Base-by-base conservation (phyloP, 108 stramenopile genomes). In the Schizochytrium sp. region DNA sequence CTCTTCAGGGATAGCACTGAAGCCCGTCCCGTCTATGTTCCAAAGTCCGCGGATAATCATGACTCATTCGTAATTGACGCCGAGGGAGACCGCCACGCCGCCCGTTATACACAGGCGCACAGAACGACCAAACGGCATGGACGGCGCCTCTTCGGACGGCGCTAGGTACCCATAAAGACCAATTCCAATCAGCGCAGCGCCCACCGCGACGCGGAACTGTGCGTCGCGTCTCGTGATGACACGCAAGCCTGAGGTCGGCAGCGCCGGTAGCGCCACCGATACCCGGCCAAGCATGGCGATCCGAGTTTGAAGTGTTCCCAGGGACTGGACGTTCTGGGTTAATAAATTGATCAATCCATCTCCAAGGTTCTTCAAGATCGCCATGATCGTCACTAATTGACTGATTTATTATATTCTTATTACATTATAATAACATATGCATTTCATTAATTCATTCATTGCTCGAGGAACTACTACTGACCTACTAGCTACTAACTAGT, bases 1-100 rank as follows among this genome's bases (percentile, higher is more conserved):
- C 46, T 83, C 73, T 46, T 83, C 73, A 4, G 73, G 73, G 19
- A 83, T 83, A 0, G 47, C 0, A 4, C 7, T n/a, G 17, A 17
- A 83, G 28, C 73, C 73, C 4, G 4, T 17, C 7, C 73, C 73
- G 73, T 83, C 73, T 28, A 83, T 7, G 50, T 83, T 83, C 44
- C 19, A 64, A 13, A 64, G 61, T 42, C 61, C 61, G 61, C 61
- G 61, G 12, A 64, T 64, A 42, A 64, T 64, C 61, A 64, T 64
- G 61, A 64, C 19, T 19, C 61, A 64, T n/a, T 64, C 61, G 38
- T 64, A 4, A 42, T 64, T 4, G 38, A 42, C 42, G 8, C 61
- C 61, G 41, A 42, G 38, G 41, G 61, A 64, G 61, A 64, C 38
- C 41, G 42, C 38, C 8, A 64, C 12, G 19, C 41, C 19, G 17